Conservation (phyloP, 73 alveolate species). For the Effrenium voratum region DNA sequence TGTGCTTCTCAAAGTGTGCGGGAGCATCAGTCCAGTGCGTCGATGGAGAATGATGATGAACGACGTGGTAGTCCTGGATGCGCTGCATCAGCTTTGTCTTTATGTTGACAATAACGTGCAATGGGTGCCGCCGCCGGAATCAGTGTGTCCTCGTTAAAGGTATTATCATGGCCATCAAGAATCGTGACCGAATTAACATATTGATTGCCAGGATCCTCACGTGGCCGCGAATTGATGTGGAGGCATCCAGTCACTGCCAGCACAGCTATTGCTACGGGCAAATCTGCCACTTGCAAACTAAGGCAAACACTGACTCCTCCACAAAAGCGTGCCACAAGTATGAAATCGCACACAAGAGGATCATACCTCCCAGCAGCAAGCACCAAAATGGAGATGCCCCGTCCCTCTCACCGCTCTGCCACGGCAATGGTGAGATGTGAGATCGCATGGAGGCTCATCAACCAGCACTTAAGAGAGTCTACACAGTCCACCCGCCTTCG, state of each 20-base stretch:
- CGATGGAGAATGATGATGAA: constrained; percentile 80
- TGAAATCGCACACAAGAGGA: constrained; percentile 58
- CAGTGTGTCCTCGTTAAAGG: constrained; percentile 31
- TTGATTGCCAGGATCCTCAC: constrained; percentile 73
- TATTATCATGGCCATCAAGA: constrained; percentile 77
- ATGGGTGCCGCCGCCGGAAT: neutral
- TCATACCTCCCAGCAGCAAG: neutral
- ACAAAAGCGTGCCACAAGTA: constrained; percentile 88
- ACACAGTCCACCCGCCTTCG: constrained; percentile 26
- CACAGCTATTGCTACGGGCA: neutral
- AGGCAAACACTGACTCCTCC: constrained; percentile 21
- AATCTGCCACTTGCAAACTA: neutral
- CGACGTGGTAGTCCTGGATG: constrained; percentile 58
- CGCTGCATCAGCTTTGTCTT: neutral
- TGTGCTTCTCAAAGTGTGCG: constrained; percentile 67
- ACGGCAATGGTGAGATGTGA: too few species aligned
- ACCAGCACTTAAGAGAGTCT: too few species aligned
- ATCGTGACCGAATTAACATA: constrained; percentile 81
- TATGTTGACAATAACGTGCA: neutral
- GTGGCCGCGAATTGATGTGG: neutral
- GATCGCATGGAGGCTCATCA: too few species aligned
- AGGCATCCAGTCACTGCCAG: neutral
- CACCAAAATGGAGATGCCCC: too few species aligned
- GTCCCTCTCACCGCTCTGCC: too few species aligned
- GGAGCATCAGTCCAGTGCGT: constrained; percentile 81